These are phyloP conservation scores for Agaricus blazei DNA, from an alignment of 768 basidiomycete genomes.

Conservation along the genomic window DNA sequence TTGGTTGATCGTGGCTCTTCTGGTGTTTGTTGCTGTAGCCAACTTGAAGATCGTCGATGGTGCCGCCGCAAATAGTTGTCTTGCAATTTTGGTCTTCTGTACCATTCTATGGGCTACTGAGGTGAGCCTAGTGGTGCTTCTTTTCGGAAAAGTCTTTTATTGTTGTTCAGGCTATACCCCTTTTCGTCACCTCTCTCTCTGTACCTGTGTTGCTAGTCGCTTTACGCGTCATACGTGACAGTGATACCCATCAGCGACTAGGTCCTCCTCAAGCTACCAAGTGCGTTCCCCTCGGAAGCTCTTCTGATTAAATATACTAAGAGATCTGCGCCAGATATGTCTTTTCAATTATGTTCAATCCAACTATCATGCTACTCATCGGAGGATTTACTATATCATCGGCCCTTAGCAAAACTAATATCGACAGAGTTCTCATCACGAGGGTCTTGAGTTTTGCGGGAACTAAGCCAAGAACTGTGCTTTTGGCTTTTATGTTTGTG, in stretches of 20 bases:
- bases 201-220: constrained; percentile 87
- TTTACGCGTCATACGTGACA: constrained; percentile 70
- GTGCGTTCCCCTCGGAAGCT: constrained; percentile 36
- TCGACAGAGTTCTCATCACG: constrained; percentile 89
- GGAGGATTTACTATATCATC: constrained; percentile 98
- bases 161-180: constrained; percentile 73
- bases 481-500: constrained; percentile 93
- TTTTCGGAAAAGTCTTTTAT: neutral
- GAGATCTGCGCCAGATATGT: constrained; percentile 53
- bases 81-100: constrained; percentile 85
- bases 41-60: constrained; percentile 55
- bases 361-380: constrained; percentile 97
- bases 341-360: constrained; percentile 94
- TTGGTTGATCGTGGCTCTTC: constrained; percentile 50
- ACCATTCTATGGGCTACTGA: constrained; percentile 97
- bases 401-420: constrained; percentile 91
- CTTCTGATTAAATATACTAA: neutral
- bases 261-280: constrained; percentile 71
- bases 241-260: constrained; percentile 49
- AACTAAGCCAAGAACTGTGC: constrained; percentile 76
- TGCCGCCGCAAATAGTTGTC: constrained; percentile 78
- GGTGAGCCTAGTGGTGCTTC: constrained; percentile 35
- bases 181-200: constrained; percentile 93
- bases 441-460: constrained; percentile 89
- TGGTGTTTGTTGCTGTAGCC: constrained; percentile 56